Base-by-base conservation (phyloP, 2,329 filamentous ascomycete species). In the Fusarium citri region DNA sequence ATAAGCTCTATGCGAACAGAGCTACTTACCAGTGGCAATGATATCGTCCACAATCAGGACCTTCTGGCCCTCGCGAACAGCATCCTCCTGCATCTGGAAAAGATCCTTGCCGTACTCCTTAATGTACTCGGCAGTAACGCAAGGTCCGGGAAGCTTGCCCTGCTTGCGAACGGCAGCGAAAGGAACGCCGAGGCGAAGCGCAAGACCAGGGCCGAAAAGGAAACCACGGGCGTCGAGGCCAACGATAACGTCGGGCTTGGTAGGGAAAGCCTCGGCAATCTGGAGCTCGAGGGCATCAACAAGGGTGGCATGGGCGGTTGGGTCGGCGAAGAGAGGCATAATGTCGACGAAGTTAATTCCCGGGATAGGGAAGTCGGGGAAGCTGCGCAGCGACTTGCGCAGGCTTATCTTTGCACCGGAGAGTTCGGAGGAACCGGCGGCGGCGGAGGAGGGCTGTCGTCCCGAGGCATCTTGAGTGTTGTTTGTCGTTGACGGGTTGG, bases 311-410 rank as follows among this genome's bases (percentile, higher is more conserved):
- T 98, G 95, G 66, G 92, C 86, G 54, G 80, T 78, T 58, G 91
- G 89, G 78, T 94, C 87, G 79, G 93, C 90, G 85, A 99, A 98
- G 78, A 98, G 91, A 66, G 96, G 96, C 81, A 99, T 91, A 83
- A 99, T 98, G 80, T 99, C 96, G 84, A 98, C 94, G 83, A 99
- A 99, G 77, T 97, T 87, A 78, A 99, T 95, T 80, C 96, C 95
- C 47, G 92, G 90, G 72, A 92, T 91, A 64, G 95, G 95, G 84
- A 98, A 98, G 86, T 98, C 94, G 77, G 90, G 89, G 84, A 94
- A 97, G 80, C 94, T 91, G 81, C 93, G 92, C 74, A 98, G 88
- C 64, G 91, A 88, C 73, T 83, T 82, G 78, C 90, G 83, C 86
- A 86, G 94, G 87, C 82, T 91, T 87, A 89, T 83, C 87, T 90